Conservation (phyloP, 768 basidiomycete genomes). For the Lepiota venenata region DNA sequence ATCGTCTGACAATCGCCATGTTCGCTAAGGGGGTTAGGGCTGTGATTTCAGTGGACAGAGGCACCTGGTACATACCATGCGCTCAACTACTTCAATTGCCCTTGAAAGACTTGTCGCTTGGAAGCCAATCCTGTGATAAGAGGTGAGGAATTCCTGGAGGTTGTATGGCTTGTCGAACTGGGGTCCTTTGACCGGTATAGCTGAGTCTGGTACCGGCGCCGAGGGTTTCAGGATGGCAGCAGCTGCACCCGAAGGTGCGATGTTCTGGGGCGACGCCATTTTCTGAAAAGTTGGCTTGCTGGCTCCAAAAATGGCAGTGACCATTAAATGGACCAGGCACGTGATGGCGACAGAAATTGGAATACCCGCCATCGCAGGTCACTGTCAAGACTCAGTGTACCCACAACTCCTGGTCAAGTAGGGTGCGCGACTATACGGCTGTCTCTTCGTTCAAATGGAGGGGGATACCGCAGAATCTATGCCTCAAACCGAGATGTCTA, state of each 20-base stretch:
- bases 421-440: background rate
- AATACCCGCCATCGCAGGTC: background rate
- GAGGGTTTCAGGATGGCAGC: slow-evolving; percentile 79
- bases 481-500: background rate
- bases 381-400: background rate
- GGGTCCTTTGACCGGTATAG: slow-evolving; percentile 80
- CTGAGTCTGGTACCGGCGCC: slow-evolving; percentile 60
- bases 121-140: slow-evolving; percentile 92
- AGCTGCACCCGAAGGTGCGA: slow-evolving; percentile 52
- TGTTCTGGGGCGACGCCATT: background rate
- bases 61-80: slow-evolving; percentile 62
- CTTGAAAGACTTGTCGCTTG: slow-evolving; percentile 92
- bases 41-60: slow-evolving; percentile 3
- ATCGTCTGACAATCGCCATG: slow-evolving; percentile 88
- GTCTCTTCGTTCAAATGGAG: slow-evolving; percentile 1
- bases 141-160: slow-evolving; percentile 65
- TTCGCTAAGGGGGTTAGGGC: slow-evolving; percentile 47
- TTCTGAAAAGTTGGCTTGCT: slow-evolving; percentile 23
- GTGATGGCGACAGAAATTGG: slow-evolving; percentile 10
- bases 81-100: slow-evolving; percentile 88
- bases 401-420: background rate
- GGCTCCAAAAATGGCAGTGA: background rate
- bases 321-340: slow-evolving; percentile 1
- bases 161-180: slow-evolving; percentile 71
- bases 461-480: background rate